These are phyloP conservation scores for Pseudonitzschia pungens DNA, from an alignment of 108 stramenopile species.

Conservation along the genomic window DNA sequence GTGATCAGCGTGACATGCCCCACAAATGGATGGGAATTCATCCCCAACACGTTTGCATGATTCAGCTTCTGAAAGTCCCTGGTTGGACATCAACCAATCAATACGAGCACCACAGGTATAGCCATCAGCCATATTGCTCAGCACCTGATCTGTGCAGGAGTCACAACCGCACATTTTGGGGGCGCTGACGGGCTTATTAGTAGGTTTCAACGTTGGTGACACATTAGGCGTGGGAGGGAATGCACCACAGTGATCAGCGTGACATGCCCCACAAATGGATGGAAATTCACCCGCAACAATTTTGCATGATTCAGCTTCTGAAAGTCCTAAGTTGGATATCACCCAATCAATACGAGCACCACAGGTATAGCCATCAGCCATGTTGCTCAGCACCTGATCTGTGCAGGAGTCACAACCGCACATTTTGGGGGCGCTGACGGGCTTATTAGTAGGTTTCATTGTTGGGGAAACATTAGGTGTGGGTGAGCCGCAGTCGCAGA, in stretches of 20 bases:
- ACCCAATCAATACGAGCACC: constrained; percentile 15
- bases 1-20: background rate
- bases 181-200: no score
- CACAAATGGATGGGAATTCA: constrained; percentile 4
- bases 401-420: constrained; percentile 5
- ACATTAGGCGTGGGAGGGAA: background rate
- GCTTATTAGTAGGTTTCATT: no score
- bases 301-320: constrained; percentile 9
- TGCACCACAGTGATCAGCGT: background rate
- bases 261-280: constrained; percentile 11
- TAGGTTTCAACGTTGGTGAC: no score
- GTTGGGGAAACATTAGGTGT: no score
- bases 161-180: background rate
- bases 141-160: background rate
- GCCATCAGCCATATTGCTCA: background rate
- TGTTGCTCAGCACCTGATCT: background rate
- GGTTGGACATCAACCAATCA: background rate
- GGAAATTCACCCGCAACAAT: constrained; percentile 7
- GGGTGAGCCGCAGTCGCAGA: no score
- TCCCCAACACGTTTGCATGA: background rate
- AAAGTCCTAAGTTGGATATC: background rate
- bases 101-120: background rate
- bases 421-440: no score
- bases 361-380: constrained; percentile 10
- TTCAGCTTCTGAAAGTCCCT: background rate